Base-by-base conservation (phyloP, 495 filamentous ascomycete genomes). In the Bryoglossum gracile region DNA sequence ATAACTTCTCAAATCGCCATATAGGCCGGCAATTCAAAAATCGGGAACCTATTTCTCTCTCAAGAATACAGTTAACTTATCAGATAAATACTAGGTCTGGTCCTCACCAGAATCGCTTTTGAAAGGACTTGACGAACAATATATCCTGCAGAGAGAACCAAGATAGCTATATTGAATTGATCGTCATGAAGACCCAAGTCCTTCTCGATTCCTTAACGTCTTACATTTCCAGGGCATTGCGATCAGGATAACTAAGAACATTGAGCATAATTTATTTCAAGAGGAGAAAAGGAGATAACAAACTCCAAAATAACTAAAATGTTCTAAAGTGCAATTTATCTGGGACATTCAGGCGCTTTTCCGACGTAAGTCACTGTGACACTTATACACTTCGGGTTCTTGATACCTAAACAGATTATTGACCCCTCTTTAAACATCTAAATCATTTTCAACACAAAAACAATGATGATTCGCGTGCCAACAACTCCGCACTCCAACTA, bases 211-310 rank as follows among this genome's bases (percentile, higher is more conserved):
- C 83, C 82, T 56, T 83, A 76, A 28, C 87, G 82, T 43, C 82
- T 83, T 8, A 83, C 84, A 59, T 86, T 86, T 21, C 81, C 83
- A 45, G 86, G 83, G 81, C 81, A 10, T 69, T 71, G 30, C 50
- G 22, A 14, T 53, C 26, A 14, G 40, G 39, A 33, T 39, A 46
- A 16, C 14, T 57, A 22, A 72, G 58, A 37, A 77, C 70, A 40
- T 77, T 79, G 8, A 80, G 17, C 22, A 11, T 9, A 14, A 43
- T n/a, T 3, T 21, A 13, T 8, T 19, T 21, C 25, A 30, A 3
- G 9, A 26, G 38, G 25, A n/a, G n/a, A n/a, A n/a, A n/a, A n/a
- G n/a, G n/a, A n/a, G n/a, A n/a, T n/a, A n/a, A n/a, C n/a, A n/a
- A n/a, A n/a, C n/a, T n/a, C n/a, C n/a, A n/a, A n/a, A n/a, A n/a